Base-by-base conservation (phyloP, 129 eudicot genomes). In the Flaveria sonorensis region DNA sequence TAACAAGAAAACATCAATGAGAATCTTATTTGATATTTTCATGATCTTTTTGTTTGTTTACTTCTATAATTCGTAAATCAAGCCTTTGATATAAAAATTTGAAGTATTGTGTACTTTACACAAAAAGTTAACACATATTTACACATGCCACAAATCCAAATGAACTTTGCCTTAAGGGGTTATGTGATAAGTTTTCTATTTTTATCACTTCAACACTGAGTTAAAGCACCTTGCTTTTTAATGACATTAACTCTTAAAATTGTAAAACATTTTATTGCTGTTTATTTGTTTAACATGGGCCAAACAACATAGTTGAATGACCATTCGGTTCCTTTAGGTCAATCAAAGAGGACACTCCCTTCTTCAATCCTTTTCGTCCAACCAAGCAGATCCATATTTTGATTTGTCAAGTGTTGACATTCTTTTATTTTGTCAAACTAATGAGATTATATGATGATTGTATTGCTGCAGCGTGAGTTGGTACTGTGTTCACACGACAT, bases 391-490 rank as follows among this genome's bases (percentile, higher is more conserved):
- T 36, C n/a, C 67, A 23, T 60, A 23, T 60, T 30, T 63, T 14
- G 20, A 13, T 4, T 28, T 28, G 20, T 18, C 46, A 6, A 40
- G 8, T 39, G 23, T 18, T n/a, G 42, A 64, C 20, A 7, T 53
- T n/a, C 24, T 18, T 28, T 15, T 36, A 15, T 57, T 13, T 40
- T 76, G 45, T 6, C 3, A 55, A 11, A 30, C 4, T 76, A 12
- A 63, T 76, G 72, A 46, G 20, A 61, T 70, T 71, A 10, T 20
- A 23, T 66, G 14, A 66, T 71, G 40, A 14, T 32, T 71, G 4
- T 32, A 28, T 4, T 75, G 47, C 71, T 86, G 88, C 97, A 95
- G 99, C 94, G 99, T 72, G 99, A 95, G 78, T 65, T 91, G 83
- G 89, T 92, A 26, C 69, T 95, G 45, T 91, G 94, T 85, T 86